Evolutionary conservation across 225 moss, liverwort and hornwort species (phyloP).

Genomic region (Thuidium tamariscinum): DNA sequence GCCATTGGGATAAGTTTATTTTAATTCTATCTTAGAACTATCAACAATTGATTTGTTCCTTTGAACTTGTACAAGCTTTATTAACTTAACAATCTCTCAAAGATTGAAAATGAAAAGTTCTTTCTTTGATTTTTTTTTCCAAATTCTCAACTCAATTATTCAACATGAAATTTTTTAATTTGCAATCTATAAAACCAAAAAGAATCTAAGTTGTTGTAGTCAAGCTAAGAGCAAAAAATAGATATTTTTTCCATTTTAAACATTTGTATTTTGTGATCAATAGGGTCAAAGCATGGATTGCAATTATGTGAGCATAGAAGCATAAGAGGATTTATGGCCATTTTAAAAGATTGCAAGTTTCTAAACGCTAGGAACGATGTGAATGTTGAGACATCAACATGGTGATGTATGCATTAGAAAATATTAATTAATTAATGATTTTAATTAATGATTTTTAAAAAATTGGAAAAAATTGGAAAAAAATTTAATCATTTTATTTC

Average conservation of each 20-base stretch:
- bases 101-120: neutral
- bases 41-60: neutral
- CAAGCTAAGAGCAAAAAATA: neutral
- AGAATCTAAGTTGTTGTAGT: neutral
- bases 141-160: neutral
- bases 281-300: neutral
- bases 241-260: accelerated
- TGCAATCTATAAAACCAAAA: neutral
- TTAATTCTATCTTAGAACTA: neutral
- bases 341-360: too few species aligned
- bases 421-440: too few species aligned
- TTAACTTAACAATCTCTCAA: neutral
- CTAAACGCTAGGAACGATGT: too few species aligned
- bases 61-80: neutral
- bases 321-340: too few species aligned
- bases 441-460: too few species aligned
- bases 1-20: accelerated
- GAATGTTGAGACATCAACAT: too few species aligned
- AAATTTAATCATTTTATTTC: too few species aligned
- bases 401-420: too few species aligned
- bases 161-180: neutral
- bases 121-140: neutral
- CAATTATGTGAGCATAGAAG: too few species aligned
- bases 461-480: too few species aligned
- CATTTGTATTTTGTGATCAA: accelerated